Percentiles rank a stretch among this genome's conserved stretches.
phyloP scores from a whole-genome alignment of 192 early-diverging fungal species.

The Coemansia sp. region DNA sequence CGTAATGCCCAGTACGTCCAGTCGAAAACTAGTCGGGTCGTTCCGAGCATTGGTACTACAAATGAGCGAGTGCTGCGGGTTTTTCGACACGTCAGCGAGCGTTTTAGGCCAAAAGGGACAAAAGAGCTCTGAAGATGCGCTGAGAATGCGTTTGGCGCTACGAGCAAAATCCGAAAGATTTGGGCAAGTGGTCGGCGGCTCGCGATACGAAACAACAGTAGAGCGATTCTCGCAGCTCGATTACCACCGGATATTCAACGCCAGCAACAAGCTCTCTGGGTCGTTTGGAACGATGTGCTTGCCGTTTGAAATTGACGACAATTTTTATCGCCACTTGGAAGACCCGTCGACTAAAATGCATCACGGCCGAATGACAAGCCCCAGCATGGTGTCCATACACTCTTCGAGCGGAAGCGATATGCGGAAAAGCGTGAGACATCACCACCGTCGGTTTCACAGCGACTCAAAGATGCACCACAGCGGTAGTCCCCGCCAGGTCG shows the following conservation, averaged over 20 bases:
- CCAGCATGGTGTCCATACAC: slow-evolving; percentile 19
- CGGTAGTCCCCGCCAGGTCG: neutral
- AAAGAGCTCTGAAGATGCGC: slow-evolving; percentile 8
- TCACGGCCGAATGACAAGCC: slow-evolving; percentile 32
- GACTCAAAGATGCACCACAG: slow-evolving; percentile 5
- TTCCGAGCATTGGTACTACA: slow-evolving; percentile 18
- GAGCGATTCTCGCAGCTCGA: slow-evolving; percentile 49
- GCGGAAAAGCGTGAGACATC: neutral
- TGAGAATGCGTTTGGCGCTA: neutral
- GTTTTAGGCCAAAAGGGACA: slow-evolving; percentile 22
- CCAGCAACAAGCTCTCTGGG: slow-evolving; percentile 20
- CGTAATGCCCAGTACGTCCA: slow-evolving; percentile 43
- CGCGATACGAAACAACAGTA: slow-evolving; percentile 40
- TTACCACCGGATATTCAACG: slow-evolving; percentile 36
- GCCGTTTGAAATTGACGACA: slow-evolving; percentile 43
- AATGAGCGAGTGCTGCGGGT: slow-evolving; percentile 39
- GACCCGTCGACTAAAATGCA: slow-evolving; percentile 22
- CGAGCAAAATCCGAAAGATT: slow-evolving; percentile 18
- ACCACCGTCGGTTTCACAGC: slow-evolving; percentile 6
- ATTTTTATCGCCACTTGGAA: slow-evolving; percentile 31
- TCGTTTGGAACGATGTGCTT: slow-evolving; percentile 48
- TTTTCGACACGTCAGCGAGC: slow-evolving; percentile 17
- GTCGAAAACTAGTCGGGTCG: slow-evolving; percentile 29
- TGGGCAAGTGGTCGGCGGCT: slow-evolving; percentile 40
- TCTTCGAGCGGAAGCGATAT: neutral